Evolutionary conservation across 176 grass and related monocot genomes (phyloP), one percentile per base, ranked within the genome.

Genomic region (Oropetium thomaeum): DNA sequence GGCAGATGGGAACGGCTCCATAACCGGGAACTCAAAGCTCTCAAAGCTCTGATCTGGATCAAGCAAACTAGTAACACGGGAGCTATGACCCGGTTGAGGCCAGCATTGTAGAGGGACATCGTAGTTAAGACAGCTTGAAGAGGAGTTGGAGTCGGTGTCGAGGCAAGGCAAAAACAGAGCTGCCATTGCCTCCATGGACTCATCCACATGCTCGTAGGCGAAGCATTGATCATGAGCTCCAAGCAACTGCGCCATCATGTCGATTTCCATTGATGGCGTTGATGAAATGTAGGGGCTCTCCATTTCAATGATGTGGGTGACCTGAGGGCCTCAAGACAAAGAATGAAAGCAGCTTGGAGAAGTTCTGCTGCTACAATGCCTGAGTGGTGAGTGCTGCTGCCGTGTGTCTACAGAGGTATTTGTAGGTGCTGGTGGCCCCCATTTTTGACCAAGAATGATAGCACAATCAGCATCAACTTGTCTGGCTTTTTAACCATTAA

Each of bases 181-280:
- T 40, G 41, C 80, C 83, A 89, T 83, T 27, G 65, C 78, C 37
- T 82, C 75, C 51, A 81, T 81, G 45, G 81, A 71, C 65, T 81
- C 84, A 67, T 87, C 71, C 23, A 73, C 65, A 25, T 84, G 84
- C 65, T 90, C 84, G 64, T 87, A 80, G 58, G 75, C 16, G 68
- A 89, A 96, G 77, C 67, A 87, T 55, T 89, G 89, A 33, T 78
- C 77, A 67, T 83, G 37, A 65, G 45, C 62, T 83, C 61, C 89
- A 74, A 92, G 70, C 54, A 90, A 78, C 59, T 92, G 89, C 40
- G 45, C 62, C 81, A 92, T 92, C 73, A 81, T 31, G 44, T 87
- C 78, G 3, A 67, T 63, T 41, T 87, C 89, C 29, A 83, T 77
- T 8, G 58, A 47, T 34, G 65, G 68, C 44, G 55, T 34, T 11